Evolutionary conservation across 768 basidiomycete genomes (phyloP), one percentile per base, ranked within the genome.

Genomic region (Kwoniella sp.): DNA sequence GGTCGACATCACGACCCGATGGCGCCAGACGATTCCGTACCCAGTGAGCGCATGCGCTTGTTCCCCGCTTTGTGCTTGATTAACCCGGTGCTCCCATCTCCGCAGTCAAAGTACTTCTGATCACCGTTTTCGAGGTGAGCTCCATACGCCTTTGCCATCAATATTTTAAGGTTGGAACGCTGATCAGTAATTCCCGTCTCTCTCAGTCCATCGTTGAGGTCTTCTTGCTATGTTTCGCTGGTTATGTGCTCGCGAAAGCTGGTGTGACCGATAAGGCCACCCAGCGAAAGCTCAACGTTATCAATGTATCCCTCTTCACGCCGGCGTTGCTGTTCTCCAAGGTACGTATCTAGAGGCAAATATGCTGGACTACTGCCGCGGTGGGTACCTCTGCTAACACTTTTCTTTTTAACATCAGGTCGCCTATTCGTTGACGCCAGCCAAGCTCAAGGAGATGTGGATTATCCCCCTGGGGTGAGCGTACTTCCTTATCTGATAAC

Each of bases 221-320:
- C 50, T 90, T 93, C 76, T 70, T 95, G 48, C 83, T 93, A 63
- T 94, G 92, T 82, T 75, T 91, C 2, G 89, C 90, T 0, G 93
- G 93, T 1, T 82, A 79, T 64, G 82, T 88, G 26, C 87, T 97
- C 41, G 91, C 94, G 0, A 80, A 84, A 60, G 85, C 84, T 29
- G 91, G 90, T 26, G 88, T 97, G 52, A 85, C 95, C 20, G 93
- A 97, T 76, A 93, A 92, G 77, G 86, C 86, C 65, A 92, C 90
- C 0, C 93, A 94, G 81, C 70, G 81, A 23, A 81, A 81, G 57
- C 61, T 79, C 22, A 77, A 77, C 66, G 71, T 79, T 25, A 73
- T 77, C 67, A 91, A 90, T 85, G 92, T 91, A 38, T 90, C 90
- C 0, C 86, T 97, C 31, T 96, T 97, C 70, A 83, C 82, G 1